Evolutionary conservation across 441 rosid genomes (phyloP), one percentile per base, ranked within the genome.

Genomic region (Lepidium campestre): DNA sequence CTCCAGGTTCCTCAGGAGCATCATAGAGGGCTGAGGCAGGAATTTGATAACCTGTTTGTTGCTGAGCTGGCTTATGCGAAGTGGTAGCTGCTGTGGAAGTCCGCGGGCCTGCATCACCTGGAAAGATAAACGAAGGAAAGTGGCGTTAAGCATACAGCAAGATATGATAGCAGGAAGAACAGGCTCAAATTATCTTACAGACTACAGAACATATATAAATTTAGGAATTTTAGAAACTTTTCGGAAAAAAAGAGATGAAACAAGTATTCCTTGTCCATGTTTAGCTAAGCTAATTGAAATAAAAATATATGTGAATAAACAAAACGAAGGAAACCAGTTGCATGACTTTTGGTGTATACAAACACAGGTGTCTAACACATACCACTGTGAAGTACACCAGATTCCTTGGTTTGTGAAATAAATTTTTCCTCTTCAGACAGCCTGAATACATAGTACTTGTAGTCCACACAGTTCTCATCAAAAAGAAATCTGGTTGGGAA

Each of bases 1-100:
- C 77, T 68, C 61, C 41, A 34, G 74, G 68, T 68, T 83, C 95
- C 67, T 80, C 91, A 57, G 77, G 56, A 8, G 68, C 57, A 70
- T 87, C 93, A 60, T 87, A 90, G 57, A 93, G 80, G 74, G 97
- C 96, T 48, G 96, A 86, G 35, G 97, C 91, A 55, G 98, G 95
- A 15, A 68, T 93, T 79, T 87, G 97, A 70, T 81, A 93, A 69
- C 84, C 81, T 55, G 81, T 61, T 62, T 79, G 86, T 75, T 75
- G 86, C 60, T 57, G 86, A 65, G 72, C 75, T 29, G 80, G 74
- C 61, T 85, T 79, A 70, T 83, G 84, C 25, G 83, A 71, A 71
- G 65, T 39, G 69, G 55, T 56, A 6, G 77, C 35, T 15, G 81
- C 65, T 54, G 83, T 82, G 39, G 89, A 78, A 66, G 72, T 71